These are phyloP conservation scores for Porphyrellus cyaneotinctus DNA, from an alignment of 768 basidiomycete species.

Conservation along the genomic window DNA sequence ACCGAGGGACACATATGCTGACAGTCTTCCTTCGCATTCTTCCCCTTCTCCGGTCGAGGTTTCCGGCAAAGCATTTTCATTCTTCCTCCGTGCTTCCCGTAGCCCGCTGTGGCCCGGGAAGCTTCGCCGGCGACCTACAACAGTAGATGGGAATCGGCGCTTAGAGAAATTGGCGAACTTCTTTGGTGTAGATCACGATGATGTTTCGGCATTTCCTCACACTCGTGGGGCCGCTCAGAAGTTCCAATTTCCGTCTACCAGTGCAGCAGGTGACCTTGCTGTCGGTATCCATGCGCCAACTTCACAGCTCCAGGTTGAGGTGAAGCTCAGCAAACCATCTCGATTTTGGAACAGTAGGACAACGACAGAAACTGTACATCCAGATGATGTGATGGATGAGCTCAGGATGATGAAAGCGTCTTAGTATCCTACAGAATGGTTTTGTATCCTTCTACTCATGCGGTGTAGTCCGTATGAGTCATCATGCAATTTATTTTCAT, in stretches of 20 bases:
- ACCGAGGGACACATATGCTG: background rate
- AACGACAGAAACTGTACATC: constrained; percentile 33
- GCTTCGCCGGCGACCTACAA: background rate
- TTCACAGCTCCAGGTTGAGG: constrained; percentile 31
- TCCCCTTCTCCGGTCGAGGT: background rate
- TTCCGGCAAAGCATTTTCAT: background rate
- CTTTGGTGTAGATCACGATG: constrained; percentile 13
- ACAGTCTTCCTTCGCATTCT: background rate
- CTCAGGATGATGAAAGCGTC: constrained; percentile 41
- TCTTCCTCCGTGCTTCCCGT: background rate
- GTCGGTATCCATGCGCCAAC: background rate
- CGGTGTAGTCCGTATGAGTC: constrained; percentile 5
- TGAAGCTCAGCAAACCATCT: constrained; percentile 34
- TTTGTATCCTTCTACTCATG: background rate
- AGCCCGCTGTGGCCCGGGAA: background rate
- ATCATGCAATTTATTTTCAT: no score
- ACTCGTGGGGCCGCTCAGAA: background rate
- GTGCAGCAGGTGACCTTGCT: constrained; percentile 4
- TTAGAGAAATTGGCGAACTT: constrained; percentile 14
- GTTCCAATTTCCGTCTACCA: background rate
- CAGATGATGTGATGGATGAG: constrained; percentile 41
- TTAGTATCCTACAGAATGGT: background rate
- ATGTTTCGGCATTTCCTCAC: background rate
- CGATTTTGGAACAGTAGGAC: constrained; percentile 40
- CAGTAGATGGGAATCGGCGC: constrained; percentile 7